Evolutionary conservation across 2,329 filamentous ascomycete genomes (phyloP), one percentile per base, ranked within the genome.

Genomic region (Cadophora malorum): DNA sequence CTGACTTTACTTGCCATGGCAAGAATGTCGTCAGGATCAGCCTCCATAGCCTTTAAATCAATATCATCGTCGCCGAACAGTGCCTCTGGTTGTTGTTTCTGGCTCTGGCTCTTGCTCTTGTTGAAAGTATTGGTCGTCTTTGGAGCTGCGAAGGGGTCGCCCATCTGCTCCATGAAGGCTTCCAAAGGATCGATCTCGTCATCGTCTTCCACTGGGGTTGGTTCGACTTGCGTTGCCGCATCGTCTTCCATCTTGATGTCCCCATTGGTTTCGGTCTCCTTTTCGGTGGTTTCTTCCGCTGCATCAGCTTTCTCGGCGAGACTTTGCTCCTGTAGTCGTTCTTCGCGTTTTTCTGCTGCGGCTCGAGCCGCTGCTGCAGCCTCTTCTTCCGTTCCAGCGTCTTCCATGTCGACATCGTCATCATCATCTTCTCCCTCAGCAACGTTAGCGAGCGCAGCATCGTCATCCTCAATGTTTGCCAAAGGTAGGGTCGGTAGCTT

Each of bases 11-110:
- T 85, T 53, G 85, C 84, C 78, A 88, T 84, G n/a, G 86, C 85
- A 55, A 89, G 83, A 74, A 88, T 85, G 73, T 90, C 88, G 73
- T 90, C 88, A 2, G 86, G 86, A 72, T 90, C 86, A 47, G 86
- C 84, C 41, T 88, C 88, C 38, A 91, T 83, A 38, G 88, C 85
- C 41, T 88, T 88, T 62, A 90, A 78, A 67, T 86, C 84, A 16
- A 86, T 83, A 68, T 97, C 94, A 70, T 97, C 91, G 69, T 97
- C 94, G 69, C 91, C 93, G 78, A 97, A 97, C 74, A 97, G 91
- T 8, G 94, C 88, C 78, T 97, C 90, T 1, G 93, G 92, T 74
- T 92, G 89, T 65, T 90, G 88, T 55, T 83, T 78, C 73, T 86
- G 86, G 70, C 84, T 84, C 59, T 80, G 82, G 67, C 68, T 71